These are phyloP conservation scores for Rhizopus arrhizus DNA, from an alignment of 371 early-diverging fungal species.

Conservation along the genomic window DNA sequence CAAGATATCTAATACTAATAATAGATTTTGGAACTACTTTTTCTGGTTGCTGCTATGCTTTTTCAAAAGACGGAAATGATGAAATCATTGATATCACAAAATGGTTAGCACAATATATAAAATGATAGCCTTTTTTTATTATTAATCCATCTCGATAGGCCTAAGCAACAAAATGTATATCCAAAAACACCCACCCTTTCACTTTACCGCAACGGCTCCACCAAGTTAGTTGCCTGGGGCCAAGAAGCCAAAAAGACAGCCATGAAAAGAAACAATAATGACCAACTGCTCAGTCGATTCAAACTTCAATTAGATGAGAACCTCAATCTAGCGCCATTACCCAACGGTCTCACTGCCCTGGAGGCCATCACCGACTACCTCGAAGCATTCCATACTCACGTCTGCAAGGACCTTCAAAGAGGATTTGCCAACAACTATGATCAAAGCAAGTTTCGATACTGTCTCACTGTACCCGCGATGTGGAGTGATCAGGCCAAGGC, in stretches of 20 bases:
- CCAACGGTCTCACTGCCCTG: conserved; percentile 39
- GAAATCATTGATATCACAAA: conserved; percentile 53
- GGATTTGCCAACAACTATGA: conserved; percentile 51
- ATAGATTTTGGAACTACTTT: conserved; percentile 65
- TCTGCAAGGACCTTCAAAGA: conserved; percentile 47
- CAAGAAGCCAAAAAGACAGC: conserved; percentile 50
- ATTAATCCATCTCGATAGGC: conserved; percentile 25
- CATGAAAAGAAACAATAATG: conserved; percentile 41
- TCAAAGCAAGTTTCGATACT: conserved; percentile 51
- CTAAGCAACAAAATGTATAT: conserved; percentile 50
- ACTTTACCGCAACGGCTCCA: conserved; percentile 48
- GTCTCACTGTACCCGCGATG: conserved; percentile 56
- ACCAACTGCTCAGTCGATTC: conserved; percentile 46
- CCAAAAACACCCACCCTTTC: conserved; percentile 53
- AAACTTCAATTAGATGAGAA: conserved; percentile 53
- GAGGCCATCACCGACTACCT: conserved; percentile 50
- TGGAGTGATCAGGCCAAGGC: conserved; percentile 57
- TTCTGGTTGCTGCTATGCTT: conserved; percentile 57
- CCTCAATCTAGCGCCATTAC: conserved; percentile 34
- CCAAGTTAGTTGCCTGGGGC: conserved; percentile 50
- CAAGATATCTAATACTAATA: background rate
- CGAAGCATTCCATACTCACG: conserved; percentile 48
- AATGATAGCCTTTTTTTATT: background rate
- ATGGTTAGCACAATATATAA: conserved; percentile 34
- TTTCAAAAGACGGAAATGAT: conserved; percentile 51